Base-by-base conservation (phyloP, 805 yeast species). In the Wickerhamiella nectarea region DNA sequence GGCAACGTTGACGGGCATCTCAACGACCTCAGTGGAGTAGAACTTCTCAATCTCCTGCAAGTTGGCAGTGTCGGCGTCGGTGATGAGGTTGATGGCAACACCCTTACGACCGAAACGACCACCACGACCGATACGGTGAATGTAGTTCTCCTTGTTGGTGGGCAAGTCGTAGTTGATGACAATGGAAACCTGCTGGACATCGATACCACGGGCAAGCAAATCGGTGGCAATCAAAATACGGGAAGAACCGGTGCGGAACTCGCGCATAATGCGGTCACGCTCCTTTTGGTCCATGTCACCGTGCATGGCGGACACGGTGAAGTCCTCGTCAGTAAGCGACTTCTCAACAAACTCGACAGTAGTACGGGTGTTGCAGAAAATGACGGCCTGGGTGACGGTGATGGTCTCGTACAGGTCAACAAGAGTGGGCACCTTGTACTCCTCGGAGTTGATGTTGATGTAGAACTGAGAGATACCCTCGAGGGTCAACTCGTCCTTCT, bases 61-160 rank as follows among this genome's bases (percentile, higher is more conserved):
- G 60, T 72, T 72, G 52, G 73, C 70, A 51, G 72, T 71, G 62
- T 89, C 96, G 45, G 77, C 78, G 50, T 71, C 72, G 41, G 97
- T 87, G 56, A 87, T 79, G 59, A 89, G 82, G 71, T 87, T 91
- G 62, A 89, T 82, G 49, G 97, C 96, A 50, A 84, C 89, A 71
- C 98, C 98, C 70, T 87, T 89, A 66, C 98, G 77, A 63, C 98
- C 98, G 71, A 89, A 89, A 66, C 98, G 79, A 59, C 98, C 98
- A 56, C 94, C 84, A 70, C 98, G 78, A 65, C 98, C 98, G 58
- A 89, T 93, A 70, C 98, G 76, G 69, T 89, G 98, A 58, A 89
- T 81, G 65, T 91, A 89, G 71, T 84, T 87, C 66, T 87, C 95
- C 64, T 81, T 77, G 69, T 80, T 81, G 53, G 76, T 71, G 36